A percentile compares a stretch with the other conserved stretches of the same genome.
These are phyloP conservation scores for Clathrospora elynae DNA, from an alignment of 2,329 filamentous ascomycete species.

Conservation along the genomic window DNA sequence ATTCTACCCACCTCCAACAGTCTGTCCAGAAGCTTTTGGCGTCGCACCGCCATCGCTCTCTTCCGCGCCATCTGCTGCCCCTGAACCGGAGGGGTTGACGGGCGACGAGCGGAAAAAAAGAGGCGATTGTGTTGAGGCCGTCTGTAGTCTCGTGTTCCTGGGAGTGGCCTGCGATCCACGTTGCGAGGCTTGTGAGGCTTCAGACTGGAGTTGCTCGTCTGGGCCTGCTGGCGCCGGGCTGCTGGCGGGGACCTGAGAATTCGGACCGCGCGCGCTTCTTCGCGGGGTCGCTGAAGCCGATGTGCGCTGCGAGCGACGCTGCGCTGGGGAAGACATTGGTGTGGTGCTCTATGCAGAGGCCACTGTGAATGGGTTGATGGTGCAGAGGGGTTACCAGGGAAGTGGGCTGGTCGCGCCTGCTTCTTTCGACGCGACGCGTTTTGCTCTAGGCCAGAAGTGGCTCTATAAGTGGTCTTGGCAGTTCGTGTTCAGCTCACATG, in stretches of 20 bases:
- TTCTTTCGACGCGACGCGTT: slow-evolving; percentile 36
- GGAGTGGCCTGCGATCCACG: slow-evolving; percentile 54
- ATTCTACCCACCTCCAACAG: slow-evolving; percentile 64
- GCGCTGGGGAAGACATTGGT: slow-evolving; percentile 66
- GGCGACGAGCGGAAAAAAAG: slow-evolving; percentile 75
- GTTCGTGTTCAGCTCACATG: not conserved
- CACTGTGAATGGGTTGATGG: slow-evolving; percentile 10
- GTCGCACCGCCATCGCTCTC: slow-evolving; percentile 69
- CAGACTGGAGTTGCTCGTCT: slow-evolving; percentile 51
- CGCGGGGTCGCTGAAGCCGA: slow-evolving; percentile 62
- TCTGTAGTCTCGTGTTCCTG: slow-evolving; percentile 51
- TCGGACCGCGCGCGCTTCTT: slow-evolving; percentile 58
- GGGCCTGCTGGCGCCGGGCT: slow-evolving; percentile 53
- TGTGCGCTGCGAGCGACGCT: slow-evolving; percentile 60
- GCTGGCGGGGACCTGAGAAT: slow-evolving; percentile 61
- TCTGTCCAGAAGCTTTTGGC: slow-evolving; percentile 67
- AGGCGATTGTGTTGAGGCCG: slow-evolving; percentile 66
- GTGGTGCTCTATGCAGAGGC: slow-evolving; percentile 11
- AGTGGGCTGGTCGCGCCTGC: slow-evolving; percentile 23
- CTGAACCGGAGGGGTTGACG: slow-evolving; percentile 50
- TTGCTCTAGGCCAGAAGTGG: slow-evolving; percentile 22
- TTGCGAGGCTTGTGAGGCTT: slow-evolving; percentile 49
- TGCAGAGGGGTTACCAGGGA: slow-evolving; percentile 18
- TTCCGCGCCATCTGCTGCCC: slow-evolving; percentile 48
- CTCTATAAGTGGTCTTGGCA: slow-evolving; percentile 17